These are phyloP conservation scores for Maudiozyma serrabonitensis DNA, from an alignment of 805 yeast species.

Conservation along the genomic window DNA sequence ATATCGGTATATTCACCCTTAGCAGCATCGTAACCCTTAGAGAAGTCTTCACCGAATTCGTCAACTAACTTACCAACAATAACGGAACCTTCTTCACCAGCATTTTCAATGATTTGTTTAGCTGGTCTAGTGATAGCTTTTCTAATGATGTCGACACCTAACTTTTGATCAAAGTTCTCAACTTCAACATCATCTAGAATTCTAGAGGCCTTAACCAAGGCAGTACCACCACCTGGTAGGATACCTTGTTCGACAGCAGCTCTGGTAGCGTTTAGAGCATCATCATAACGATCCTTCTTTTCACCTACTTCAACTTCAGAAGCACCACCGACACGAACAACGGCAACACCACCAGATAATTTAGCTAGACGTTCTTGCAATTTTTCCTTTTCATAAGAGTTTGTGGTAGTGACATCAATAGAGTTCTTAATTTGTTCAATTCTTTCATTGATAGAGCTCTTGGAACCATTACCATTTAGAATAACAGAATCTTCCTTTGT, in stretches of 20 bases:
- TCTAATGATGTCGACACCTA: slow-evolving; percentile 89
- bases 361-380: slow-evolving; percentile 95
- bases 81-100: slow-evolving; percentile 96
- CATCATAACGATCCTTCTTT: slow-evolving; percentile 98
- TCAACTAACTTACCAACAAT: slow-evolving; percentile 76
- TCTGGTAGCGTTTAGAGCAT: slow-evolving; percentile 96
- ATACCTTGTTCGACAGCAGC: slow-evolving; percentile 99
- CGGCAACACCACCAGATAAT: slow-evolving; percentile 97
- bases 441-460: slow-evolving; percentile 72
- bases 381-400: slow-evolving; percentile 93
- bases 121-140: slow-evolving; percentile 94
- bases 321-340: slow-evolving; percentile 92
- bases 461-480: slow-evolving; percentile 84
- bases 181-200: slow-evolving; percentile 61
- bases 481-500: slow-evolving; percentile 94
- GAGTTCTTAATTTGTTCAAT: slow-evolving; percentile 88
- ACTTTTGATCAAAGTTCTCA: slow-evolving; percentile 89
- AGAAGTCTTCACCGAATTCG: slow-evolving; percentile 57
- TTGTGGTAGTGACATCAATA: slow-evolving; percentile 56
- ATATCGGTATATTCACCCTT: slow-evolving; percentile 91
- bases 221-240: slow-evolving; percentile 99
- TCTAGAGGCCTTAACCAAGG: slow-evolving; percentile 83
- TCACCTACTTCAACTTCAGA: slow-evolving; percentile 98
- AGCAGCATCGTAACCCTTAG: slow-evolving; percentile 84
- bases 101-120: slow-evolving; percentile 87